These are phyloP conservation scores for Fusarium burgessii DNA, from an alignment of 2,329 filamentous ascomycete species.

Conservation along the genomic window DNA sequence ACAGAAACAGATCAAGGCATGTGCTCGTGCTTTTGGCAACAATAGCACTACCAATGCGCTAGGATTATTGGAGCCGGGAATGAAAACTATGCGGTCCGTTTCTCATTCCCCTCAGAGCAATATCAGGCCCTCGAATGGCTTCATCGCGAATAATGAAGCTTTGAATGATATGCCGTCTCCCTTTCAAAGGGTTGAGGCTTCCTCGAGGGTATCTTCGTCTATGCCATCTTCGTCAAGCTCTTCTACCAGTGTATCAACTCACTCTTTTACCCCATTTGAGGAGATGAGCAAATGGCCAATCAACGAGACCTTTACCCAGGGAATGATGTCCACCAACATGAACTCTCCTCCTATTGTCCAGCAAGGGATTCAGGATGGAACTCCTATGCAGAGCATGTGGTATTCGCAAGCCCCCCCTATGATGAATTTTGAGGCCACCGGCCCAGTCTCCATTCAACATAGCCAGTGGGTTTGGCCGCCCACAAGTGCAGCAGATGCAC, in stretches of 20 bases:
- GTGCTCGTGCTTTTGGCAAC: conserved; percentile 38
- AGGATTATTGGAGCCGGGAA: conserved; percentile 31
- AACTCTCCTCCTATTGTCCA: conserved; percentile 27
- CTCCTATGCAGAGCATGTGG: conserved; percentile 46
- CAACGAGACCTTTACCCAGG: conserved; percentile 40
- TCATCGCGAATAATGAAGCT: conserved; percentile 15
- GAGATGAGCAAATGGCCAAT: conserved; percentile 46
- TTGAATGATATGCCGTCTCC: conserved; percentile 23
- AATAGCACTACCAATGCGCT: conserved; percentile 34
- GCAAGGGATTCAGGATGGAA: conserved; percentile 42
- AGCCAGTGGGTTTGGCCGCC: conserved; percentile 48
- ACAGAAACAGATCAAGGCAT: conserved; percentile 48
- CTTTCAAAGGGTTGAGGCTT: conserved; percentile 32
- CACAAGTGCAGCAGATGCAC: conserved; percentile 32
- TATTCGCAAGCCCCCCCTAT: conserved; percentile 47
- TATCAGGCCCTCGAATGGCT: conserved; percentile 6
- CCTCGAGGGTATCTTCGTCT: conserved; percentile 38
- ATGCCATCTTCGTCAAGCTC: conserved; percentile 42
- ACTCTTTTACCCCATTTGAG: conserved; percentile 42
- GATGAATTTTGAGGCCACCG: conserved; percentile 48
- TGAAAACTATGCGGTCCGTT: conserved; percentile 32
- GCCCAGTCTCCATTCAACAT: conserved; percentile 38
- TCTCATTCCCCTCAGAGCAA: conserved; percentile 42
- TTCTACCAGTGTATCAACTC: conserved; percentile 38
- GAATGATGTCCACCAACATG: conserved; percentile 37